phyloP scores from a whole-genome alignment of 2,329 filamentous ascomycete genomes.

The Trichothecium sympodiale region DNA sequence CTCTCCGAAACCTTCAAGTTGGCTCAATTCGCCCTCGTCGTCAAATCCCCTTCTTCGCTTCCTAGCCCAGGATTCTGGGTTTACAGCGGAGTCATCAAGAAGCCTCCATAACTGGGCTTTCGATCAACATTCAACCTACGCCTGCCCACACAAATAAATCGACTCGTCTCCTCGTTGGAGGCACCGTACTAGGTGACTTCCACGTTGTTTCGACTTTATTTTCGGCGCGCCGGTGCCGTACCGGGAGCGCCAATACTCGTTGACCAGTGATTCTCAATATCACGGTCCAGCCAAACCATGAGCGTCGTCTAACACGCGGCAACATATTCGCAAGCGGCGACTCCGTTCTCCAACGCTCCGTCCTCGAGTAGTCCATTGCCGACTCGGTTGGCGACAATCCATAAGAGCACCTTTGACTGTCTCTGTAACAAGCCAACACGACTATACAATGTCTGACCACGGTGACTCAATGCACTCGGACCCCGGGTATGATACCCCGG shows the following conservation, averaged over 20 bases:
- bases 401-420: no score
- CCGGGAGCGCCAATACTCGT: constrained; percentile 23
- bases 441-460: constrained; percentile 54
- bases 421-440: no score
- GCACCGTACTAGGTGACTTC: constrained; percentile 6
- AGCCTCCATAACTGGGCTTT: constrained; percentile 76
- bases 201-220: no score
- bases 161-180: constrained; percentile 9
- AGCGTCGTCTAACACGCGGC: no score
- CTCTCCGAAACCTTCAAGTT: constrained; percentile 66
- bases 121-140: no score
- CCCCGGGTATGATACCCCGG: constrained; percentile 60
- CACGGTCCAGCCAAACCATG: no score
- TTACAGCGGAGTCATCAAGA: constrained; percentile 92
- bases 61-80: constrained; percentile 88
- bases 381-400: no score
- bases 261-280: no score
- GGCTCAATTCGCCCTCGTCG: constrained; percentile 69
- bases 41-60: constrained; percentile 71
- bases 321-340: no score
- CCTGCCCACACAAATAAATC: no score
- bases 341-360: no score
- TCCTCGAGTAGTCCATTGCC: no score
- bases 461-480: constrained; percentile 44
- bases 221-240: constrained; percentile 26